Evolutionary conservation across 192 early-diverging fungal species (phyloP).

Genomic region (Backusella sp.): DNA sequence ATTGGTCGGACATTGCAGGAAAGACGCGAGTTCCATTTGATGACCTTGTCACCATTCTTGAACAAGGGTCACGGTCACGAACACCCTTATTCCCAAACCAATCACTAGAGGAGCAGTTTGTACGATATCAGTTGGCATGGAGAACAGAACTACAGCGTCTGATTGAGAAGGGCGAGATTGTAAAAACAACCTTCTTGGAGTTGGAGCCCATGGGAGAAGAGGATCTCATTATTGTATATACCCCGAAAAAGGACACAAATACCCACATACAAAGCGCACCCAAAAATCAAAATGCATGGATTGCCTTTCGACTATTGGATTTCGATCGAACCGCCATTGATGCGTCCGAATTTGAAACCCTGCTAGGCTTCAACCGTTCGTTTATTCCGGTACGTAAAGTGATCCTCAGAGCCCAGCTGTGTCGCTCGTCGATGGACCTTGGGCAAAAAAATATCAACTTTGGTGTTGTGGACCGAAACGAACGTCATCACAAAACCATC

Average conservation of each 20-base stretch:
- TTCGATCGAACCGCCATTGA: constrained; percentile 74
- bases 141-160: constrained; percentile 69
- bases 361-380: constrained; percentile 52
- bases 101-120: constrained; percentile 69
- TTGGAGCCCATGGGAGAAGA: constrained; percentile 62
- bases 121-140: constrained; percentile 61
- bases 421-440: constrained; percentile 83
- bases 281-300: constrained; percentile 74
- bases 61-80: constrained; percentile 51
- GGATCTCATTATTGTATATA: constrained; percentile 74
- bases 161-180: constrained; percentile 67
- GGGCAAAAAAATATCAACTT: constrained; percentile 99
- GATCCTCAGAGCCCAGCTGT: constrained; percentile 80
- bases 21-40: constrained; percentile 47
- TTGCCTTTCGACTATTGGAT: constrained; percentile 83
- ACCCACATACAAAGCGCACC: constrained; percentile 66
- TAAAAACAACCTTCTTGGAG: constrained; percentile 54
- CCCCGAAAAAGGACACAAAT: constrained; percentile 51
- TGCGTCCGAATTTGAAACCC: constrained; percentile 71
- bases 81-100: constrained; percentile 67
- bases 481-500: constrained; percentile 81
- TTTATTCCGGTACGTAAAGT: constrained; percentile 86
- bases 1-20: constrained; percentile 34
- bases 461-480: constrained; percentile 83
- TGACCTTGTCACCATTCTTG: constrained; percentile 57